A percentile compares a stretch with the other conserved stretches of the same genome.
phyloP scores from a whole-genome alignment of 805 yeast species.

The Vanderwaltozyma yarrowii region DNA sequence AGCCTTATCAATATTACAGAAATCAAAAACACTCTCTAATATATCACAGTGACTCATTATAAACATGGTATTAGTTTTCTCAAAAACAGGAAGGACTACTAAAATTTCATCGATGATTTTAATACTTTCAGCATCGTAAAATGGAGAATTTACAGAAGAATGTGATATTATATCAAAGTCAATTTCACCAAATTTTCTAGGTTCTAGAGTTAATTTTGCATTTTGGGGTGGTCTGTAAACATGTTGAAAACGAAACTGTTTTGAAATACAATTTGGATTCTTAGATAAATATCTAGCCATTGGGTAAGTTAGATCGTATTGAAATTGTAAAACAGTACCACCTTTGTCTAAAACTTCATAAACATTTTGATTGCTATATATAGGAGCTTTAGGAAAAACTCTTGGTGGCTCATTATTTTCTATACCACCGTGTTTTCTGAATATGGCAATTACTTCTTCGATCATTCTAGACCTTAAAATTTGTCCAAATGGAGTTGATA shows the following conservation, averaged over 20 bases:
- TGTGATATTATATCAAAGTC: conserved; percentile 72
- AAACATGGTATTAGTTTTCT: conserved; percentile 43
- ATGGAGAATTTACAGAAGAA: conserved; percentile 36
- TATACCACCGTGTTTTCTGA: conserved; percentile 78
- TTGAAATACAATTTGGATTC: conserved; percentile 34
- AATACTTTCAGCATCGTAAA: conserved; percentile 81
- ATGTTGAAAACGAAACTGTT: conserved; percentile 64
- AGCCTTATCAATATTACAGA: conserved; percentile 68
- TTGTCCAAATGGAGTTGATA: conserved; percentile 35
- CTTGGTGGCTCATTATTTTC: conserved; percentile 56
- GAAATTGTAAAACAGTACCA: conserved; percentile 81
- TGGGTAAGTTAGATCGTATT: conserved; percentile 84
- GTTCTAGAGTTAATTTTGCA: conserved; percentile 51
- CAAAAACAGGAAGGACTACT: conserved; percentile 55
- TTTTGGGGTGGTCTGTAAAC: conserved; percentile 64
- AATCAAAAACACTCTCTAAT: conserved; percentile 65
- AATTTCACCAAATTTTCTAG: conserved; percentile 67
- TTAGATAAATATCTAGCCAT: conserved; percentile 77
- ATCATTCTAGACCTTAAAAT: conserved; percentile 52
- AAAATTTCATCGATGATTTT: conserved; percentile 72
- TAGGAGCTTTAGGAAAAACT: conserved; percentile 74
- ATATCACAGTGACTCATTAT: conserved; percentile 76
- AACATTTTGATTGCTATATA: conserved; percentile 53
- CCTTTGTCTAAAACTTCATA: conserved; percentile 76
- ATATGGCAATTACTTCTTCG: conserved; percentile 49